Conservation (phyloP, 139 green algal species). For the Coelastrella sp. region DNA sequence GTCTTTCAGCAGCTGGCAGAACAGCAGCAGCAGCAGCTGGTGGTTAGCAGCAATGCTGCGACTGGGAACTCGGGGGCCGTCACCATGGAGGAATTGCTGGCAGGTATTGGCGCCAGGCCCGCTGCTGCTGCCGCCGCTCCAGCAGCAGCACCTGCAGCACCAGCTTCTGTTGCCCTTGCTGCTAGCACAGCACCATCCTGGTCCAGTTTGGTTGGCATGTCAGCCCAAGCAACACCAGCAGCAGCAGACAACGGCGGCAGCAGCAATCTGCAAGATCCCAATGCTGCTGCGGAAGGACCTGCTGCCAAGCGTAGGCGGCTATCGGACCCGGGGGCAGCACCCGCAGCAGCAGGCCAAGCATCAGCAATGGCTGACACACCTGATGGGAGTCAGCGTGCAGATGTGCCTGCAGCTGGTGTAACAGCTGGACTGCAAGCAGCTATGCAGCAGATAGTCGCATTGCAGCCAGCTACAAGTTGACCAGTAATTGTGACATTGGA, state of each 20-base stretch:
- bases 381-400: no score
- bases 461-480: no score
- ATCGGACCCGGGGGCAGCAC: not conserved
- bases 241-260: not conserved
- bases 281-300: not conserved
- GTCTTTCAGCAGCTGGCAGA: not conserved
- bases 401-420: no score
- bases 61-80: not conserved
- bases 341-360: not conserved
- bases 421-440: no score
- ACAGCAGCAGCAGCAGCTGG: not conserved
- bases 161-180: not conserved
- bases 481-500: no score
- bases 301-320: conserved; percentile 19
- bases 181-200: not conserved
- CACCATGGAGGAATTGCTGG: conserved; percentile 13
- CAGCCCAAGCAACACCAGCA: not conserved
- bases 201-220: not conserved
- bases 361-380: no score
- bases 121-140: not conserved
- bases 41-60: not conserved
- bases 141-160: not conserved
- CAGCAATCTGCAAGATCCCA: not conserved
- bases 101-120: not conserved
- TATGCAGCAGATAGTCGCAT: no score